phyloP scores from a whole-genome alignment of 2,329 filamentous ascomycete species.

The Ophiobolus disseminans region DNA sequence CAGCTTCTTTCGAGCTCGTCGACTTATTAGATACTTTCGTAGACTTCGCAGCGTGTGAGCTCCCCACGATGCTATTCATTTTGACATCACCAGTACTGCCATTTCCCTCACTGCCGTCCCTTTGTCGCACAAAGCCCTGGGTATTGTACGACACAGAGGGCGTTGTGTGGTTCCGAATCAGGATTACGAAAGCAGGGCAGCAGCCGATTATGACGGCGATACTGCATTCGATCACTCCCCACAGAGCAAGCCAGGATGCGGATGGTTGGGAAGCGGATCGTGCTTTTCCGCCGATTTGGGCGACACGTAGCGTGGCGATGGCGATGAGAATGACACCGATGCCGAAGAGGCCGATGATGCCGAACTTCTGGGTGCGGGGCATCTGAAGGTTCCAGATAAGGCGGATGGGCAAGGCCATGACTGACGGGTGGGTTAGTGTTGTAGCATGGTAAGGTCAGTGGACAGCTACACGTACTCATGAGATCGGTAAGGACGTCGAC shows the following conservation, averaged over 20 bases:
- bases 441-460: no score
- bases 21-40: not conserved
- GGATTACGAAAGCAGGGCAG: conserved; percentile 12
- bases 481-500: conserved; percentile 47
- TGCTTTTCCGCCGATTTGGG: conserved; percentile 37
- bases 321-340: conserved; percentile 26
- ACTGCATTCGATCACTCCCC: conserved; percentile 43
- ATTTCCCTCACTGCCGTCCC: not conserved
- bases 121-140: conserved; percentile 1
- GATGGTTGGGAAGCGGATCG: conserved; percentile 25
- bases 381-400: conserved; percentile 19
- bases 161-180: conserved; percentile 1
- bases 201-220: conserved; percentile 37
- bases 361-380: conserved; percentile 17
- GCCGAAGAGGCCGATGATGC: conserved; percentile 34
- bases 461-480: conserved; percentile 27
- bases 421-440: conserved; percentile 1
- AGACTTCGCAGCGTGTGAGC: not conserved
- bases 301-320: conserved; percentile 27
- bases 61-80: not conserved
- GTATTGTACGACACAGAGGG: conserved; percentile 3
- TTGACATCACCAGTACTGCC: not conserved
- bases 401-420: conserved; percentile 17
- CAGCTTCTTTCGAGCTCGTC: not conserved
- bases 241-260: conserved; percentile 44